Conservation (phyloP, 495 filamentous ascomycete genomes). For the Hypoxylon trugodes region DNA sequence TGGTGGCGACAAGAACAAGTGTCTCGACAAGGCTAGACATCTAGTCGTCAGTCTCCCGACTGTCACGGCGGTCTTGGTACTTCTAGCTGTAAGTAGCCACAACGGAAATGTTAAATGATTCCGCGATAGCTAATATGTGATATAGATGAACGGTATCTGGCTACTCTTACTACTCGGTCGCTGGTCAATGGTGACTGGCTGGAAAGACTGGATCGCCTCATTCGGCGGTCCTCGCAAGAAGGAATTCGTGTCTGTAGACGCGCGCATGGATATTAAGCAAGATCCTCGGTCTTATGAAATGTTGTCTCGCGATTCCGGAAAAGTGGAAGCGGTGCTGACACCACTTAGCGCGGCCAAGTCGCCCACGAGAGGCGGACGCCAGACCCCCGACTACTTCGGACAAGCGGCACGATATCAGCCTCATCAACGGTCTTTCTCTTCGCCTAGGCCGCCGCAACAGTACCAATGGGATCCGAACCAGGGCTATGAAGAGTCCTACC, state of each 20-base stretch:
- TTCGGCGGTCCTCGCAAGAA: constrained; percentile 53
- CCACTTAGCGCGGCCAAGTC: constrained; percentile 54
- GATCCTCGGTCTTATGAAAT: constrained; percentile 84
- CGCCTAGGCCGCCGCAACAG: constrained; percentile 52
- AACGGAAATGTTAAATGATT: neutral
- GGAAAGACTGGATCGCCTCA: constrained; percentile 71
- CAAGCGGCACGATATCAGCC: constrained; percentile 55
- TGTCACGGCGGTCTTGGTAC: constrained; percentile 79
- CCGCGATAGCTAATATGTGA: constrained; percentile 24
- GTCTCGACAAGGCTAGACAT: constrained; percentile 63
- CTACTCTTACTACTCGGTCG: constrained; percentile 81
- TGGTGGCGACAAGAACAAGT: constrained; percentile 70
- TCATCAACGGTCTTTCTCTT: constrained; percentile 57
- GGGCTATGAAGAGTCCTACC: constrained; percentile 40
- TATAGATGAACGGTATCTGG: constrained; percentile 83
- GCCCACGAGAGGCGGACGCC: constrained; percentile 47
- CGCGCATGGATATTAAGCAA: constrained; percentile 66
- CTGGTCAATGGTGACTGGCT: constrained; percentile 82
- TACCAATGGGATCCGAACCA: constrained; percentile 52
- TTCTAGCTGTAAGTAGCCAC: constrained; percentile 71
- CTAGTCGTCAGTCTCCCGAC: constrained; percentile 77
- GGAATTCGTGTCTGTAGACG: constrained; percentile 92
- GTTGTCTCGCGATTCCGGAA: constrained; percentile 66
- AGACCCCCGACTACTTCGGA: constrained; percentile 60
- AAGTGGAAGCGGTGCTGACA: constrained; percentile 55